Evolutionary conservation across 148 eudicot species (phyloP).

Genomic region (Amaranthus palmeri): DNA sequence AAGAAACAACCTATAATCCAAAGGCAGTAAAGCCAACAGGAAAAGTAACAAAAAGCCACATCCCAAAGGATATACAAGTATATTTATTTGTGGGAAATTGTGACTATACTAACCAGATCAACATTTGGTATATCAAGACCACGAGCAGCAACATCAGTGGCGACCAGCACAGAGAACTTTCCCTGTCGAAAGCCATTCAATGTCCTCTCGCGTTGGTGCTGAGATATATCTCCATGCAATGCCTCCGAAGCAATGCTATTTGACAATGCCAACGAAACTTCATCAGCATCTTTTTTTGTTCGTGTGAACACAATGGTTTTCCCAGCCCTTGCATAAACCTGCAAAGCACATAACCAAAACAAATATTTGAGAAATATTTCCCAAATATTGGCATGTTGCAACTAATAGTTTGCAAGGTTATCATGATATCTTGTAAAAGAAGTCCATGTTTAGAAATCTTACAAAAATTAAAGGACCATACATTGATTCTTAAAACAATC

Average conservation of each 20-base stretch:
- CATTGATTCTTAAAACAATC: background rate
- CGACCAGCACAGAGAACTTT: constrained; percentile 90
- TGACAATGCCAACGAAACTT: constrained; percentile 80
- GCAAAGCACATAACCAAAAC: constrained; percentile 8
- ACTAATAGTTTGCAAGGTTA: background rate
- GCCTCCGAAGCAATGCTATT: constrained; percentile 93
- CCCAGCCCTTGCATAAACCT: constrained; percentile 98
- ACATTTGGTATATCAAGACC: constrained; percentile 99
- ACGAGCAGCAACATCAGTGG: constrained; percentile 98
- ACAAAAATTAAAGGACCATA: background rate
- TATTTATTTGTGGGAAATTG: background rate
- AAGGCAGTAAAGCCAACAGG: too few relatives aligned
- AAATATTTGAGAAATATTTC: background rate
- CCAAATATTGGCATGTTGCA: background rate
- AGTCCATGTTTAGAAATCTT: background rate
- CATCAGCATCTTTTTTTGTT: constrained; percentile 96
- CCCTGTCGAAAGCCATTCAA: constrained; percentile 90
- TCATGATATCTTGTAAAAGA: background rate
- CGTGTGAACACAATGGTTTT: constrained; percentile 92
- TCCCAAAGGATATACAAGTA: background rate
- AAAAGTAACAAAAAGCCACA: background rate
- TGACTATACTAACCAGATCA: constrained; percentile 66
- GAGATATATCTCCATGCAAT: constrained; percentile 96
- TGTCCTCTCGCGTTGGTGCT: constrained; percentile 95
- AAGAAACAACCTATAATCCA: too few relatives aligned